Conservation (phyloP, 2,329 filamentous ascomycete species). For the Talaromyces marneffei region DNA sequence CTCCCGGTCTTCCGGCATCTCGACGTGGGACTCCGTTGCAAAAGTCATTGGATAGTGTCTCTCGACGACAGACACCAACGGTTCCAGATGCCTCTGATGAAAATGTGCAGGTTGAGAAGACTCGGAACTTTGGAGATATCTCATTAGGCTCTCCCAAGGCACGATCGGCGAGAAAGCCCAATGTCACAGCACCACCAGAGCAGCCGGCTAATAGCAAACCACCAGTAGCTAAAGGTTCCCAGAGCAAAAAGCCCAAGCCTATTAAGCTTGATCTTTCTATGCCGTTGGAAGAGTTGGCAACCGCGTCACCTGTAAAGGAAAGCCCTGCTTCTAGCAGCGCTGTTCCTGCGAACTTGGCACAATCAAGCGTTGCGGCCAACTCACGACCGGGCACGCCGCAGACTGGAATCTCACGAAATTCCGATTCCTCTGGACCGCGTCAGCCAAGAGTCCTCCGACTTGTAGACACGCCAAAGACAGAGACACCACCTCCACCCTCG, state of each 20-base stretch:
- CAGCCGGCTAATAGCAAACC: slow-evolving; percentile 16
- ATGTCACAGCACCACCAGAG: slow-evolving; percentile 17
- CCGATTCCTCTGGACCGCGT: slow-evolving; percentile 35
- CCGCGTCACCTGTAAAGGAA: slow-evolving; percentile 20
- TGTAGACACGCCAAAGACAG: slow-evolving; percentile 51
- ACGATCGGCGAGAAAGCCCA: slow-evolving; percentile 27
- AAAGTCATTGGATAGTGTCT: slow-evolving; percentile 19
- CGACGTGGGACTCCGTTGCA: slow-evolving; percentile 28
- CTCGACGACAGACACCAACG: slow-evolving; percentile 27
- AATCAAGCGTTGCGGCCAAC: slow-evolving; percentile 18
- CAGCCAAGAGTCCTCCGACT: slow-evolving; percentile 52
- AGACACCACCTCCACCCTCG: slow-evolving; percentile 32
- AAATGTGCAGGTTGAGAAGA: slow-evolving; percentile 20
- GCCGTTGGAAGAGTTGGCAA: slow-evolving; percentile 16
- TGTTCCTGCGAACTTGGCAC: slow-evolving; percentile 17
- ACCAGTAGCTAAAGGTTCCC: slow-evolving; percentile 13
- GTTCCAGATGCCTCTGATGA: slow-evolving; percentile 19
- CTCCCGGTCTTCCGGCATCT: slow-evolving; percentile 26
- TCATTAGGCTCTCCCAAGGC: slow-evolving; percentile 39
- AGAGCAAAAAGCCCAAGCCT: slow-evolving; percentile 25
- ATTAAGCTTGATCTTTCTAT: slow-evolving; percentile 31
- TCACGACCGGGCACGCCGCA: slow-evolving; percentile 48
- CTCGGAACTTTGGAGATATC: slow-evolving; percentile 32
- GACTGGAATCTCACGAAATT: slow-evolving; percentile 32
- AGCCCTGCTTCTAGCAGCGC: slow-evolving; percentile 21